Conservation (phyloP, 345 rosid species). For the Populus davidiana region DNA sequence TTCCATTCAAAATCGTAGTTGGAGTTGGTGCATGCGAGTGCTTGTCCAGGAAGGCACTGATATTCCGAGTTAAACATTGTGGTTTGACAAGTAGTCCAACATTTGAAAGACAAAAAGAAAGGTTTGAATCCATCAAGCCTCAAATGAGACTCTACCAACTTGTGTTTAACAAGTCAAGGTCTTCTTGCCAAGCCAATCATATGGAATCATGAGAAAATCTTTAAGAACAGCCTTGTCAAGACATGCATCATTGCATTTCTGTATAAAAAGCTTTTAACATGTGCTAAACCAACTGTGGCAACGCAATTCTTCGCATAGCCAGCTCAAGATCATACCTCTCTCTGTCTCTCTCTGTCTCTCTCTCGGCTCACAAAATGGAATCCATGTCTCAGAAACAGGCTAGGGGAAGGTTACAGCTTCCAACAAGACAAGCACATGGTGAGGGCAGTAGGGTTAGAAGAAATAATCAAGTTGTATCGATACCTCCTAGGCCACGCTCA, state of each 20-base stretch:
- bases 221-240: not conserved
- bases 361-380: constrained; percentile 1
- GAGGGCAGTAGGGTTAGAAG: not conserved
- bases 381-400: not conserved
- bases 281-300: not conserved
- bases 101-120: not conserved
- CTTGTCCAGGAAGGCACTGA: not conserved
- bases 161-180: not conserved
- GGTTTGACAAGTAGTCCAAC: not conserved
- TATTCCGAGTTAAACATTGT: not conserved
- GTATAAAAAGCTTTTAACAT: not conserved
- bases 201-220: not conserved
- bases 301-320: not conserved
- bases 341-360: not conserved
- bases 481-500: constrained; percentile 7
- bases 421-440: not conserved
- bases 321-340: not conserved
- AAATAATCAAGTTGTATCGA: not conserved
- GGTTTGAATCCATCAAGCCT: not conserved
- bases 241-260: not conserved
- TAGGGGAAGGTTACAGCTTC: not conserved
- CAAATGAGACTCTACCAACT: not conserved
- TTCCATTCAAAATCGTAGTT: not conserved
- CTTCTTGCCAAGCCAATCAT: not conserved
- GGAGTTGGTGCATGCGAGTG: not conserved